Percentiles rank a stretch among this genome's conserved stretches.
Conservation (phyloP, 176 grass and related monocot genomes). For the Saccharum spontaneum region DNA sequence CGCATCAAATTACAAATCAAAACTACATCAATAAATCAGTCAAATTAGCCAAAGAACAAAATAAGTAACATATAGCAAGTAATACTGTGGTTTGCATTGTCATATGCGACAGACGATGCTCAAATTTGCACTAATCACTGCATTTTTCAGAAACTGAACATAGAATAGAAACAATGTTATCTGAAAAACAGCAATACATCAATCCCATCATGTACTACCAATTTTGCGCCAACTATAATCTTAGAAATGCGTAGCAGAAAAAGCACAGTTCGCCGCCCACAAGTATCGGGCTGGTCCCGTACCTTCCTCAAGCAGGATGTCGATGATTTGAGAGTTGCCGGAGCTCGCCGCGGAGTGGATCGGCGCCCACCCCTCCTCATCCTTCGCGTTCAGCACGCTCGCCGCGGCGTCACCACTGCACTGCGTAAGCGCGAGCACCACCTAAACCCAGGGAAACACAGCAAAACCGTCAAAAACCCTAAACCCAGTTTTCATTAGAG, state of each 20-base stretch:
- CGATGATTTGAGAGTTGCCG: slow-evolving; percentile 63
- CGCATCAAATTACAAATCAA: not conserved
- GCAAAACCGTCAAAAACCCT: not conserved
- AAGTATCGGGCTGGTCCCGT: not conserved
- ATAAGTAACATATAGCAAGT: not conserved
- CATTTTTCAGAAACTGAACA: not conserved
- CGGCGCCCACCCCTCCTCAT: slow-evolving; percentile 95
- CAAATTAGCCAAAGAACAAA: not conserved
- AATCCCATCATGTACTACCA: not conserved
- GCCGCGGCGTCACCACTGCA: slow-evolving; percentile 48
- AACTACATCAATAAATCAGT: not conserved
- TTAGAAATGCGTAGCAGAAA: slow-evolving; percentile 5
- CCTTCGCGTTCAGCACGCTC: slow-evolving; percentile 62
- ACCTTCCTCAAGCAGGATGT: slow-evolving; percentile 79
- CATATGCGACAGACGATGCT: not conserved
- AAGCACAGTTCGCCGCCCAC: not conserved
- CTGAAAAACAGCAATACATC: not conserved
- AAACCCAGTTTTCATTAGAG: not conserved
- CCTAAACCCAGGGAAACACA: slow-evolving; percentile 40
- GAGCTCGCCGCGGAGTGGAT: slow-evolving; percentile 77
- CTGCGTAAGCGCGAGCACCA: slow-evolving; percentile 49
- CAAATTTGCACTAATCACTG: not conserved
- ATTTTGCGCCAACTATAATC: not conserved
- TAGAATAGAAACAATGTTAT: not conserved
- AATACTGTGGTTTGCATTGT: not conserved